These are phyloP conservation scores for Trametes sanguinea DNA, from an alignment of 768 basidiomycete genomes.

Conservation along the genomic window DNA sequence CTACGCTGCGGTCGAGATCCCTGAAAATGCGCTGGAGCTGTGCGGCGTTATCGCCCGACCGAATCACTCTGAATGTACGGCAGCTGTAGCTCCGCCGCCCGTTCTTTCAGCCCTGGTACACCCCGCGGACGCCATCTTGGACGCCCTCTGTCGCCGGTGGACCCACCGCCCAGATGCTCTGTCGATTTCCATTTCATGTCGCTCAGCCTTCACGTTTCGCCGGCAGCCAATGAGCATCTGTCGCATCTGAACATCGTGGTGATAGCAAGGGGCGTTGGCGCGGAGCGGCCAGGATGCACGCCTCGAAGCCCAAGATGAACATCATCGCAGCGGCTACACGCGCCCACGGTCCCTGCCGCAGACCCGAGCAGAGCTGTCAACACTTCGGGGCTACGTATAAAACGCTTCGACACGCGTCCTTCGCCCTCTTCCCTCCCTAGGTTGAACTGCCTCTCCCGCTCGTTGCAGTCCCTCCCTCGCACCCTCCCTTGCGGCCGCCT, in stretches of 20 bases:
- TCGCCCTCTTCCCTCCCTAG: background rate
- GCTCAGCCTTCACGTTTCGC: background rate
- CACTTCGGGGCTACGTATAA: background rate
- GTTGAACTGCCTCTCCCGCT: background rate
- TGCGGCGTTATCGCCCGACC: background rate
- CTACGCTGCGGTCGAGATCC: too few relatives aligned
- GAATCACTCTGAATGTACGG: background rate
- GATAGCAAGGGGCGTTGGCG: conserved; percentile 7
- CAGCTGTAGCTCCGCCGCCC: background rate
- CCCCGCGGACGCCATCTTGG: background rate
- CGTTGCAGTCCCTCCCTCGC: background rate
- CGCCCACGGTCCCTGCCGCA: background rate
- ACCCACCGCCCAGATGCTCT: conserved; percentile 3
- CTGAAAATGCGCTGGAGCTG: too few relatives aligned
- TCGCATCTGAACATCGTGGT: background rate
- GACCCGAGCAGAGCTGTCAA: background rate
- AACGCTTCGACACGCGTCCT: background rate
- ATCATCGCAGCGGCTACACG: background rate
- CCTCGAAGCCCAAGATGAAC: background rate
- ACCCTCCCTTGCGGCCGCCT: conserved; percentile 18
- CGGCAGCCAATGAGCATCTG: background rate
- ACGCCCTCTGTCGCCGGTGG: conserved; percentile 14
- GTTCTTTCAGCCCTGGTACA: too few relatives aligned
- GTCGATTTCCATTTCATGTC: background rate
- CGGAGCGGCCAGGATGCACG: background rate